Evolutionary conservation across 352 stramenopile species (phyloP), one percentile per base, ranked within the genome.

Genomic region (Phytophthora litchii): DNA sequence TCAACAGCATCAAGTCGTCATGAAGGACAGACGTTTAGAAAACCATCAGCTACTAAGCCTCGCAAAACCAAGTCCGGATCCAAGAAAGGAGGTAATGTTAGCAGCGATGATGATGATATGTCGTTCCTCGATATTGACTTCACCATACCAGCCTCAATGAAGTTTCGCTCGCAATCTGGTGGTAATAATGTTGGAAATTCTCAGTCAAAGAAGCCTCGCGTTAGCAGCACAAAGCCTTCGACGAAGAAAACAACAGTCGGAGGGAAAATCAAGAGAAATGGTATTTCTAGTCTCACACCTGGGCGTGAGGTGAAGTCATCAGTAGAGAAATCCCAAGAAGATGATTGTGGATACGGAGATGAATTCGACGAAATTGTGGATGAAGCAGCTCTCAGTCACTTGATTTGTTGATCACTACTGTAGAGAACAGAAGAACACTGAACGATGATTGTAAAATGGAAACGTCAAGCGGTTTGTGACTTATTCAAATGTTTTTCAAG

Each of bases 291-390:
- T 25, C 32, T 35, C 9, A 56, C 31, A 3, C 41, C 32, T 31
- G 42, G 25, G 13, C 21, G 29, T 32, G 55, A 5, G 35, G 17
- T 29, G 19, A 14, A 29, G 19, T 44, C 19, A 21, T 5, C 37
- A 49, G 14, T 19, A 68, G 42, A 27, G 5, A 3, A 27, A n/a
- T n/a, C n/a, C 23, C 23, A 80, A 17, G 72, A 78, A 34, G 63
- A 72, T 35, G 69, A 80, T 47, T 81, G 85, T 51, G 82, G 83
- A 65, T 89, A 89, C 55, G 83, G 83, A 14, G 67, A 89, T 41
- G 78, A 91, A n/a, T 93, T 95, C 61, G 86, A 95, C 32, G 86
- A 95, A 10, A 58, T 93, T 17, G 76, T 89, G 10, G 82, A 95
- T 45, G 86, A 95, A 73, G 49, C 67, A 37, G 59, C 79, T 44